Conservation (phyloP, 208 protist species). For the Trypanosoma boissoni region DNA sequence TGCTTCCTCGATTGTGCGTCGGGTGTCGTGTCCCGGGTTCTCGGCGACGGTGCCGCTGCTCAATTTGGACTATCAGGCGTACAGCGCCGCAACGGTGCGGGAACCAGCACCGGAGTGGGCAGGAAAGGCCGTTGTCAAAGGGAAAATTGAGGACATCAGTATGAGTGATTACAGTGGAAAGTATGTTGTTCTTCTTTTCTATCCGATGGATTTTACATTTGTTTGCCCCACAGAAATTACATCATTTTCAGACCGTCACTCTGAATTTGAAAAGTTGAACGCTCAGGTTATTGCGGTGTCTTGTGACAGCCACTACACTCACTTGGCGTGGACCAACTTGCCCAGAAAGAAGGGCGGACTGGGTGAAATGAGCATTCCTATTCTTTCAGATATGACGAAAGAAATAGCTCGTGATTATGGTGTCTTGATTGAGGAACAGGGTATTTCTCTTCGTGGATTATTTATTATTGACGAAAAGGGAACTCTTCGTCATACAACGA, state of each 20-base stretch:
- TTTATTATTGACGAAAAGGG: constrained; percentile 96
- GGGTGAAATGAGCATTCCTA: constrained; percentile 94
- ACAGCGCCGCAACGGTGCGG: constrained; percentile 74
- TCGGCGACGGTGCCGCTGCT: constrained; percentile 44
- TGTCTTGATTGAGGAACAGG: constrained; percentile 89
- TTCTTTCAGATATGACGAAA: constrained; percentile 95
- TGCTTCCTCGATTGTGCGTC: constrained; percentile 17
- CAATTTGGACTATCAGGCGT: constrained; percentile 83
- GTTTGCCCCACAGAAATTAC: constrained; percentile 97
- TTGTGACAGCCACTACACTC: constrained; percentile 92
- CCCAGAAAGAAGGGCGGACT: constrained; percentile 96
- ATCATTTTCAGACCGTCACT: constrained; percentile 90
- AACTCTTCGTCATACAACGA: constrained; percentile 87
- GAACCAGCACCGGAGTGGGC: constrained; percentile 88
- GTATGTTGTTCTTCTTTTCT: constrained; percentile 95
- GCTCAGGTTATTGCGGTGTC: constrained; percentile 92
- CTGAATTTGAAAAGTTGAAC: constrained; percentile 91
- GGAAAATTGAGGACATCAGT: constrained; percentile 92
- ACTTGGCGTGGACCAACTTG: constrained; percentile 96
- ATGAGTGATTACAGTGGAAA: constrained; percentile 92
- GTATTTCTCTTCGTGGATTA: constrained; percentile 88
- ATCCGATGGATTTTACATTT: constrained; percentile 97
- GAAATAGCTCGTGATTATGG: constrained; percentile 93
- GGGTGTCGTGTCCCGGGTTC: constrained; percentile 39
- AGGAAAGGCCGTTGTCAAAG: constrained; percentile 94